phyloP scores from a whole-genome alignment of 192 early-diverging fungal genomes.

The Diversispora eburnea region DNA sequence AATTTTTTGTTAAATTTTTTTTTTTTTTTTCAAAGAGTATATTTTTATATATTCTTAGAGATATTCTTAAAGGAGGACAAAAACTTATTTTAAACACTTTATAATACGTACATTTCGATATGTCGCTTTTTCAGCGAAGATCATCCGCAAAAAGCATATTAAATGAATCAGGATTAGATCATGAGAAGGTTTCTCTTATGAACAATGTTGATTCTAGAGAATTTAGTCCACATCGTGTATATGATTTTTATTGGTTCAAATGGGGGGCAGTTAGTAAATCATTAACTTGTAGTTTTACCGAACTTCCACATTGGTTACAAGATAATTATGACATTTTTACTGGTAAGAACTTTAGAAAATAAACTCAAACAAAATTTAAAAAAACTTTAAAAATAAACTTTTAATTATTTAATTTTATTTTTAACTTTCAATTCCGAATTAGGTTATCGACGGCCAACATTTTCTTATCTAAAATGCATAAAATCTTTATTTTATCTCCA shows the following conservation, averaged over 20 bases:
- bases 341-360: conserved; percentile 22
- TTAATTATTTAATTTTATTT: background rate
- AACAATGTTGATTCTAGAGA: background rate
- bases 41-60: too few species aligned
- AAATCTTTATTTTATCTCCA: conserved; percentile 77
- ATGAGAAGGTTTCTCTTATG: background rate
- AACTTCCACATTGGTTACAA: conserved; percentile 74
- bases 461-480: conserved; percentile 73
- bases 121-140: background rate
- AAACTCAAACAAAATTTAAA: background rate
- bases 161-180: background rate
- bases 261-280: background rate
- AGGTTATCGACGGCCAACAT: conserved; percentile 73
- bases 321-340: conserved; percentile 77
- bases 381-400: background rate
- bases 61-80: too few species aligned
- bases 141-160: background rate
- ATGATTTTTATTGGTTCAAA: background rate
- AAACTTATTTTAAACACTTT: too few species aligned
- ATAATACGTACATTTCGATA: background rate
- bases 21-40: too few species aligned
- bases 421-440: too few species aligned
- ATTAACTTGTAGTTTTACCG: conserved; percentile 34
- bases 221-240: background rate
- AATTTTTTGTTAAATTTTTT: too few species aligned